Conservation (phyloP, 2,329 filamentous ascomycete genomes). For the Trichoderma harzianum region DNA sequence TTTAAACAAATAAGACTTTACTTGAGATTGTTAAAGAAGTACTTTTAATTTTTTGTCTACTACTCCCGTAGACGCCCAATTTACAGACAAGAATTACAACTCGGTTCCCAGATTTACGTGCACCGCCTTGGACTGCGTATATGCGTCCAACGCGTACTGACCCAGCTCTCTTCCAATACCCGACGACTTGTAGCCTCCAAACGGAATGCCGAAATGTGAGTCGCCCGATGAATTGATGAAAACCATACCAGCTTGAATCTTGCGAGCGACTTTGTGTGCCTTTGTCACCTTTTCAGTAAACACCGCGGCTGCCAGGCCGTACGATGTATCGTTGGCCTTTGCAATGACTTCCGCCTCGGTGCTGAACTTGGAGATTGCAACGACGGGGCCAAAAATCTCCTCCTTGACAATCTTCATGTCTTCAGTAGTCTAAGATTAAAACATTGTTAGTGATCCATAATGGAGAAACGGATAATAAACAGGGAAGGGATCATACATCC, state of each 20-base stretch:
- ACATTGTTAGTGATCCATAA: background rate
- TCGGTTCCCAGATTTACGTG: background rate
- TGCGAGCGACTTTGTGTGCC: slow-evolving; percentile 42
- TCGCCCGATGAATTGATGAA: slow-evolving; percentile 49
- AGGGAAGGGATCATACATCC: slow-evolving; percentile 33
- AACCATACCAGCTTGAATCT: slow-evolving; percentile 64
- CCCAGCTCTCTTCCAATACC: slow-evolving; percentile 34
- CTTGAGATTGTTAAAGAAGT: background rate
- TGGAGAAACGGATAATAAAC: too few relatives aligned
- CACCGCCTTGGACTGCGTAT: slow-evolving; percentile 30
- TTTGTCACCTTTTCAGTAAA: slow-evolving; percentile 30
- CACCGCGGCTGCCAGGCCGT: slow-evolving; percentile 29
- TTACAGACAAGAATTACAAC: background rate
- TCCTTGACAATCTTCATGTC: slow-evolving; percentile 24
- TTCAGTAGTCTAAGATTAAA: background rate
- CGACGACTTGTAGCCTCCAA: slow-evolving; percentile 35
- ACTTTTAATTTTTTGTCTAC: background rate
- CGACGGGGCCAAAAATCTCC: slow-evolving; percentile 30
- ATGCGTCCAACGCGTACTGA: slow-evolving; percentile 31
- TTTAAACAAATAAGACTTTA: background rate
- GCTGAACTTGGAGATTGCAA: slow-evolving; percentile 47
- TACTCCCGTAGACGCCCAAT: background rate
- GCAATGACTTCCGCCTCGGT: slow-evolving; percentile 48
- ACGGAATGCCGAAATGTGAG: slow-evolving; percentile 29
- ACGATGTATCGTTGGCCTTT: slow-evolving; percentile 51